A percentile compares a stretch with the other conserved stretches of the same genome.
phyloP scores from a whole-genome alignment of 2,329 filamentous ascomycete species.

The Claviceps sp. region DNA sequence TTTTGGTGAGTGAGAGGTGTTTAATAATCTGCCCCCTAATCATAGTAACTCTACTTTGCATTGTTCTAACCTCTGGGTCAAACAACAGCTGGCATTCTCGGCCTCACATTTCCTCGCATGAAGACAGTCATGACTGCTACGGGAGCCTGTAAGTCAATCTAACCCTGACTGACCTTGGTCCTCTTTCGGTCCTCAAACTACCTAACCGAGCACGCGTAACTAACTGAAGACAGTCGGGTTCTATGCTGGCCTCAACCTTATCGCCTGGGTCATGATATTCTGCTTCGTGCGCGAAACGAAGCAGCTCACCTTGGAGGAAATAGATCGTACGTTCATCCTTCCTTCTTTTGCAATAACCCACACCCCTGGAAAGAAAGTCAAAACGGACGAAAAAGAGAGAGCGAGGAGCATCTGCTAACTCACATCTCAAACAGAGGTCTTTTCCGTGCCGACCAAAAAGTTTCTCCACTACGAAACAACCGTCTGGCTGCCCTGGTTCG shows the following conservation, averaged over 20 bases:
- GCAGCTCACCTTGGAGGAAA: conserved; percentile 32
- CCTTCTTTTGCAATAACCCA: neutral
- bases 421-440: conserved; percentile 14
- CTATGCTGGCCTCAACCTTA: conserved; percentile 32
- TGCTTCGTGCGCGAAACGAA: conserved; percentile 35
- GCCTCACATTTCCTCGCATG: conserved; percentile 38
- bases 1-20: conserved; percentile 10
- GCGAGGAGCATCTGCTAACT: neutral
- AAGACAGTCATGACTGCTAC: conserved; percentile 18
- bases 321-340: conserved; percentile 12
- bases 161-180: too few species aligned
- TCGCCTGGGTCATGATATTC: conserved; percentile 33
- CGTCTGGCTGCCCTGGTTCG: conserved; percentile 23
- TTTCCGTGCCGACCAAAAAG: conserved; percentile 18
- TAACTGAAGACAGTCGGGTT: conserved; percentile 16
- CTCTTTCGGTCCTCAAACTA: too few species aligned
- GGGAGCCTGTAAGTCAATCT: conserved; percentile 15
- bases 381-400: neutral
- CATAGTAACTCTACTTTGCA: neutral
- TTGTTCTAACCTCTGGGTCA: neutral
- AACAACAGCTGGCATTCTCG: conserved; percentile 5
- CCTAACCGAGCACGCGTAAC: too few species aligned
- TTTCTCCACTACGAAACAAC: conserved; percentile 20
- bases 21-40: neutral
- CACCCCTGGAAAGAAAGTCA: neutral